Evolutionary conservation across 2,329 filamentous ascomycete species (phyloP).

Genomic region (Dendrostoma leiphaemia): DNA sequence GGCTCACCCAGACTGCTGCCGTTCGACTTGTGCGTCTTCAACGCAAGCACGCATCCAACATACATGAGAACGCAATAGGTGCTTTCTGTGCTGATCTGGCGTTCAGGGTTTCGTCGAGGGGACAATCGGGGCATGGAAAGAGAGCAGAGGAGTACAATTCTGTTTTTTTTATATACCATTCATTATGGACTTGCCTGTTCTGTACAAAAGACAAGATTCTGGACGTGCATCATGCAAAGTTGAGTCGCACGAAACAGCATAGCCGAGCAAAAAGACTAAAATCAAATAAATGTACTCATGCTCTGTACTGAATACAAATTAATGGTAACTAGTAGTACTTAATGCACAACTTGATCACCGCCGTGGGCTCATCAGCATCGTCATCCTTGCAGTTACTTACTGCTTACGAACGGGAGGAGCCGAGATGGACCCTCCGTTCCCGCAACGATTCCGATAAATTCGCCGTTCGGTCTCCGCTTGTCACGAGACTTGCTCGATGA

Average conservation of each 20-base stretch:
- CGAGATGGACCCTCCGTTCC: not conserved
- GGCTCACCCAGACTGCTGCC: not conserved
- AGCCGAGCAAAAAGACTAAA: not conserved
- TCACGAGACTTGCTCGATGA: too few relatives aligned
- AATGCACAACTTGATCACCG: too few relatives aligned
- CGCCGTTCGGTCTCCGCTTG: not conserved
- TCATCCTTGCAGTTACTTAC: too few relatives aligned
- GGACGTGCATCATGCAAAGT: not conserved
- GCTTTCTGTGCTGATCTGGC: not conserved
- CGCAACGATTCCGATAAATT: not conserved
- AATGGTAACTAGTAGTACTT: too few relatives aligned
- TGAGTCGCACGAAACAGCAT: not conserved
- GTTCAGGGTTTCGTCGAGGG: conserved; percentile 5
- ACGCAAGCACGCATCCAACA: not conserved
- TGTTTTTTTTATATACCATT: conserved; percentile 13
- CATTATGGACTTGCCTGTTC: not conserved
- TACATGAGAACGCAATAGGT: not conserved
- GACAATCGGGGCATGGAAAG: conserved; percentile 1
- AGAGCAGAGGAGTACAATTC: conserved; percentile 4
- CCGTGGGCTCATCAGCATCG: too few relatives aligned
- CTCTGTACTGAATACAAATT: not conserved
- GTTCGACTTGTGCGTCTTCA: not conserved
- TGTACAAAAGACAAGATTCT: not conserved
- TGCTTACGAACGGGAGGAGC: not conserved
- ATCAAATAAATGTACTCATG: not conserved